Conservation (phyloP, 140 eudicot species). For the Cichorium intybus region DNA sequence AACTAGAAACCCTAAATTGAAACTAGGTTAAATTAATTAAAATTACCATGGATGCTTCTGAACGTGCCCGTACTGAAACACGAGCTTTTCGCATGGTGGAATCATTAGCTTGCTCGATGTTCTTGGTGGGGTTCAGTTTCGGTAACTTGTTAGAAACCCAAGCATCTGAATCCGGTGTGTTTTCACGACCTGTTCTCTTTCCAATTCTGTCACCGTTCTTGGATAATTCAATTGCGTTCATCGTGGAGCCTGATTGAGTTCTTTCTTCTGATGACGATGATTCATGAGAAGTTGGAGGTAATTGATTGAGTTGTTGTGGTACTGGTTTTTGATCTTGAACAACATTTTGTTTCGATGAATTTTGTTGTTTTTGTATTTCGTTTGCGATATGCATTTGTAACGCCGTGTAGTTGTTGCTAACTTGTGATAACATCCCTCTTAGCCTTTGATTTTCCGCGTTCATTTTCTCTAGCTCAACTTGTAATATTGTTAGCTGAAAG, state of each 20-base stretch:
- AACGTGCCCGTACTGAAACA: constrained; percentile 90
- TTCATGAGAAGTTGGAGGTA: constrained; percentile 33
- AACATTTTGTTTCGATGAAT: not conserved
- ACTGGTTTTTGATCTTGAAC: constrained; percentile 21
- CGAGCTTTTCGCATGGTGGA: constrained; percentile 95
- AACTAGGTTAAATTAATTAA: not conserved
- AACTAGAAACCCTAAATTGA: not conserved
- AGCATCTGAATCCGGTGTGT: constrained; percentile 62
- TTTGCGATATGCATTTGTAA: constrained; percentile 51
- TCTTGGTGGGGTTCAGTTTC: constrained; percentile 24
- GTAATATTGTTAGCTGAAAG: constrained; percentile 46
- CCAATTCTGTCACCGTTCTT: constrained; percentile 25
- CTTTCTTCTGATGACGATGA: constrained; percentile 64
- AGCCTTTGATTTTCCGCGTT: constrained; percentile 48
- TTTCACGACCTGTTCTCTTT: constrained; percentile 45
- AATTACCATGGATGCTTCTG: constrained; percentile 93
- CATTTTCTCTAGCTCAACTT: constrained; percentile 49
- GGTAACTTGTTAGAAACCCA: constrained; percentile 63
- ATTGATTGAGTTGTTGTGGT: constrained; percentile 43
- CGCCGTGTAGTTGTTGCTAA: constrained; percentile 41
- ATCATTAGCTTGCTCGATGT: constrained; percentile 48
- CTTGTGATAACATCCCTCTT: constrained; percentile 52
- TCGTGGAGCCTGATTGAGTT: constrained; percentile 48
- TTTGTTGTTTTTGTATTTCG: constrained; percentile 48
- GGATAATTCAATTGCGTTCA: constrained; percentile 21